Base-by-base conservation (phyloP, 441 rosid genomes). In the Aleurites moluccanus region DNA sequence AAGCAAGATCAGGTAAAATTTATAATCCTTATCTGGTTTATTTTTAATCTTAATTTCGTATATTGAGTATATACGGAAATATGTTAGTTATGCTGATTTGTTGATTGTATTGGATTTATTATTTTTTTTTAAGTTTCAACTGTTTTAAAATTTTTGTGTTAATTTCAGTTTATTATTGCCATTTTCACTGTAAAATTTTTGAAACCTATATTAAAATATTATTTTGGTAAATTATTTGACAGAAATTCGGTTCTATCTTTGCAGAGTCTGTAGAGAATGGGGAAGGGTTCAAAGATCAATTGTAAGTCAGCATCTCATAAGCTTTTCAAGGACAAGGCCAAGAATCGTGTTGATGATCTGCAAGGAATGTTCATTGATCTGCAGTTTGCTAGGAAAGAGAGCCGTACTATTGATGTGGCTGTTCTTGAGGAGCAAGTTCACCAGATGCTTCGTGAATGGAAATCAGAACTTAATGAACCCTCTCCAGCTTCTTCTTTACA, bases 381-480 rank as follows among this genome's bases (percentile, higher is more conserved):
- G 80, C 99, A 96, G 71, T 90, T 86, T 81, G 98, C 99, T 0
- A 87, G 97, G 84, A 96, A 92, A 82, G 98, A 96, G 81, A 88
- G 97, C 78, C 94, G 98, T 35, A 33, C 28, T 9, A 55, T 82
- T 59, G 98, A 96, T 81, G 99, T 82, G 2, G 79, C 84, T 2
- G 88, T 96, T 50, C 97, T 96, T 15, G 99, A 92, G 85, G 99
- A 96, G 86, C 99, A 92, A 85, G 98, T 94, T 25, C 98, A 96
- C 80, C 99, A 93, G 91, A 96, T 93, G 99, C 98, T 96, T 27
- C 92, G 97, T 16, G 99, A 96, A 71, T 96, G 99, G 99, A 96
- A 96, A 80, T 77, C 98, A 0, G 99, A 96, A 85, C 99, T 96
- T 78, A 92, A 96, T 61, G 98, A 96, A 78, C 97, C 99, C 3